Percentiles rank a stretch among this genome's conserved stretches.
Evolutionary conservation across 2,329 filamentous ascomycete species (phyloP).

Genomic region (Monosporascus sp.): DNA sequence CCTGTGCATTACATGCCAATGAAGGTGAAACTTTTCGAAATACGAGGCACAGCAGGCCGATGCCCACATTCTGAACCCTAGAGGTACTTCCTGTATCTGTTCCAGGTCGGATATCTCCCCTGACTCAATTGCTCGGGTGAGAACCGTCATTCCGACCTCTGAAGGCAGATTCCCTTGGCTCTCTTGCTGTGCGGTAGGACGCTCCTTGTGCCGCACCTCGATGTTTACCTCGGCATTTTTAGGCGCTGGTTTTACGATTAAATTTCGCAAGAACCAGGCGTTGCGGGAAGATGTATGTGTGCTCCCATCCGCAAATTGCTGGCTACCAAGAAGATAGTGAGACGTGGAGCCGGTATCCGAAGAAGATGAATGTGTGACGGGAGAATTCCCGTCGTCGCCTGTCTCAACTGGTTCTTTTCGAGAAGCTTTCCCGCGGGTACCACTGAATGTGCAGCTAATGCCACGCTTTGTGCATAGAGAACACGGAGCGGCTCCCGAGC

Average conservation of each 20-base stretch:
- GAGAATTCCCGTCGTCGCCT: neutral
- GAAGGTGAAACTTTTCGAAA: neutral
- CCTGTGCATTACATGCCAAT: constrained; percentile 1
- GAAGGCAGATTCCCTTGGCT: neutral
- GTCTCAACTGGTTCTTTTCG: neutral
- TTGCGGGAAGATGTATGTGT: neutral
- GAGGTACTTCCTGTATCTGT: neutral
- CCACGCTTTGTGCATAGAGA: neutral
- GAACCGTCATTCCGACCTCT: neutral
- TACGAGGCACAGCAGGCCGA: neutral
- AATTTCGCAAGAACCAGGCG: neutral
- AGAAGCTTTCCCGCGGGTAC: neutral
- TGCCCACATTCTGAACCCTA: neutral
- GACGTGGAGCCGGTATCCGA: too few species aligned
- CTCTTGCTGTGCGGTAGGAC: neutral
- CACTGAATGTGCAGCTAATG: neutral
- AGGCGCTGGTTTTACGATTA: neutral
- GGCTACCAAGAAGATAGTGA: too few species aligned
- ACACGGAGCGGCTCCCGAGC: neutral
- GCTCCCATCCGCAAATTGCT: too few species aligned
- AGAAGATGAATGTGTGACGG: too few species aligned
- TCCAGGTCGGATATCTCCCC: neutral
- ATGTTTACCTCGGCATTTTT: neutral
- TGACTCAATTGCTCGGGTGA: neutral
- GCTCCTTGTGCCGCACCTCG: neutral